phyloP scores from a whole-genome alignment of 495 filamentous ascomycete species.

The Friedmanniomyces simplex region DNA sequence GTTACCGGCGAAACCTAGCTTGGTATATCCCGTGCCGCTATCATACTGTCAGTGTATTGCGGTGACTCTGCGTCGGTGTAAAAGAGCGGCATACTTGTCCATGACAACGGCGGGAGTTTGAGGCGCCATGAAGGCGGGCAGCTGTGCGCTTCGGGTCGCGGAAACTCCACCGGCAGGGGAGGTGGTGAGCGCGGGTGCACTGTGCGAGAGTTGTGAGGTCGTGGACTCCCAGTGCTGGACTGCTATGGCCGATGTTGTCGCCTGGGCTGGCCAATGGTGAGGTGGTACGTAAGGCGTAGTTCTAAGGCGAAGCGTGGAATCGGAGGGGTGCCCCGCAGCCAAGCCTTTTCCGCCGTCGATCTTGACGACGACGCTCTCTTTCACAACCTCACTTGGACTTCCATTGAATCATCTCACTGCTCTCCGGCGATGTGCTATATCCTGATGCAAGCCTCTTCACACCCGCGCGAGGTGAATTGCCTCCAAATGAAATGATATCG shows the following conservation, averaged over 20 bases:
- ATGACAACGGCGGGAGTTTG: slow-evolving; percentile 99
- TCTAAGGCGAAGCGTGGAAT: too few species aligned
- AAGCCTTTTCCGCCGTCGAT: not conserved
- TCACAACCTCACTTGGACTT: too few species aligned
- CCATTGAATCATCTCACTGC: too few species aligned
- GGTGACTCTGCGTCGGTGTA: not conserved
- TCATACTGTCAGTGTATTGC: slow-evolving; percentile 14
- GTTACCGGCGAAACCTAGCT: slow-evolving; percentile 98
- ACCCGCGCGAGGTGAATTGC: too few species aligned
- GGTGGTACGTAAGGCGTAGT: slow-evolving; percentile 17
- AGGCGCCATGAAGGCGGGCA: slow-evolving; percentile 58
- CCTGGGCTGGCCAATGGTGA: not conserved
- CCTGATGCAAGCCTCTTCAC: too few species aligned
- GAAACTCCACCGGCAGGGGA: not conserved
- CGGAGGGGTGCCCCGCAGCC: slow-evolving; percentile 5
- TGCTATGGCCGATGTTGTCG: not conserved
- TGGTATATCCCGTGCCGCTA: slow-evolving; percentile 98
- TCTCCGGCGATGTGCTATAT: too few species aligned
- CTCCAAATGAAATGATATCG: too few species aligned
- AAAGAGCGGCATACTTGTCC: slow-evolving; percentile 78
- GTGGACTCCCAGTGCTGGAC: not conserved
- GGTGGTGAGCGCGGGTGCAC: not conserved
- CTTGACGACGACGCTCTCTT: too few species aligned
- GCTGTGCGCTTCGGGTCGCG: not conserved
- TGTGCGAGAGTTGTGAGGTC: not conserved